Evolutionary conservation across 192 early-diverging fungal species (phyloP), one percentile per base, ranked within the genome.

Genomic region (Coemansia brasiliensis): DNA sequence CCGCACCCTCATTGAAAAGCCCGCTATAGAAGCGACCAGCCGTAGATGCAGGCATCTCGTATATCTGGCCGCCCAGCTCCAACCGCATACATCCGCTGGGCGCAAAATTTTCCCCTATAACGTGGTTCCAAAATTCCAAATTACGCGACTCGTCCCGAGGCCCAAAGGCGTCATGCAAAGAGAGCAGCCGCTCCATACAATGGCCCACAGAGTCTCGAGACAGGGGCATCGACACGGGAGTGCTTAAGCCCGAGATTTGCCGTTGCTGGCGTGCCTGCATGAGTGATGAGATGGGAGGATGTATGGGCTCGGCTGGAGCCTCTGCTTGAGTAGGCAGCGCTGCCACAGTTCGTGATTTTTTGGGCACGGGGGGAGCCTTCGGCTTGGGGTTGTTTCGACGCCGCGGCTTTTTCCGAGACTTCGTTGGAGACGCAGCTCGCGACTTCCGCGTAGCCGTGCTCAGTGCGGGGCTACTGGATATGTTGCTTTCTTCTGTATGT

Each of bases 11-110:
- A 54, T 26, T 39, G 45, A 78, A 78, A 56, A 78, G 41, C n/a
- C 57, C 45, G 54, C 67, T 49, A 58, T 78, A 78, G 54, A 78
- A 72, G 11, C 74, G 57, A 1, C 61, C 69, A 11, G 67, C 69
- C 8, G 74, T 64, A 32, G 55, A 60, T 1, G 39, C 65, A 0
- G 69, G 69, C 53, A 78, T 48, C 41, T 78, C 74, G 25, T 71
- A 72, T 41, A 41, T 61, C 43, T 71, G 74, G 9, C 39, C 41
- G 20, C 69, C 69, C 11, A 72, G 35, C 26, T 67, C 74, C 25
- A 78, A 17, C 17, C 57, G 60, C 39, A 78, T 49, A n/a, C 15
- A 58, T 20, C 67, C 74, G 22, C n/a, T 29, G 0, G 16, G 12
- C 5, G 53, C 17, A 38, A 78, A 78, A 39, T 55, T 42, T 16